A percentile compares a stretch with the other conserved stretches of the same genome.
Conservation (phyloP, 1,284 basidiomycete genomes). For the Ustilago nuda region DNA sequence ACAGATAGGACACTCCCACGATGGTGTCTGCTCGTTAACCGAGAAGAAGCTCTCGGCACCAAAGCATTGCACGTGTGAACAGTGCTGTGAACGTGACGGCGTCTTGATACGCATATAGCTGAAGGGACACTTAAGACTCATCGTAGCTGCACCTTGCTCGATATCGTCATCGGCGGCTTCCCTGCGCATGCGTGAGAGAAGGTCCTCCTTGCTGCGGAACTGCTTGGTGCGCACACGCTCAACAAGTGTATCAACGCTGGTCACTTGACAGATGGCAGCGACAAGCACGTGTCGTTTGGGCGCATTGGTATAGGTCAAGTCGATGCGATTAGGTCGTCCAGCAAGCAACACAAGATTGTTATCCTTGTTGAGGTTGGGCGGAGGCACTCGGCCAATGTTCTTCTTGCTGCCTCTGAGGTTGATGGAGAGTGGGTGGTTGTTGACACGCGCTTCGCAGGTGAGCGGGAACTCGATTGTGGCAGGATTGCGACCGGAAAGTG, state of each 20-base stretch:
- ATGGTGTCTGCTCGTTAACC: slow-evolving; percentile 95
- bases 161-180: slow-evolving; percentile 66
- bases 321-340: slow-evolving; percentile 54
- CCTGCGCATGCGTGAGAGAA: slow-evolving; percentile 53
- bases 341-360: slow-evolving; percentile 24
- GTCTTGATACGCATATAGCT: slow-evolving; percentile 87
- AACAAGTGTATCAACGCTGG: slow-evolving; percentile 51
- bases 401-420: slow-evolving; percentile 66
- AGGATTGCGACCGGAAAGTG: slow-evolving; percentile 33
- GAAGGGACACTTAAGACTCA: slow-evolving; percentile 72
- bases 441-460: slow-evolving; percentile 62
- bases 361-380: slow-evolving; percentile 66
- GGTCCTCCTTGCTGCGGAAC: slow-evolving; percentile 57
- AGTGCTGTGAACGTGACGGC: slow-evolving; percentile 85
- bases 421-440: slow-evolving; percentile 42
- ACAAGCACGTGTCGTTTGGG: slow-evolving; percentile 49
- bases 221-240: slow-evolving; percentile 49
- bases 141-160: slow-evolving; percentile 58
- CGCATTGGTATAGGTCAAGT: slow-evolving; percentile 60
- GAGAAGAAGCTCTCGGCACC: slow-evolving; percentile 94
- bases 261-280: slow-evolving; percentile 57
- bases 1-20: slow-evolving; percentile 96
- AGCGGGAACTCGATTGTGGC: slow-evolving; percentile 63
- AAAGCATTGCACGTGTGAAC: slow-evolving; percentile 94
- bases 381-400: slow-evolving; percentile 57